Evolutionary conservation across 2,329 filamentous ascomycete species (phyloP).

Genomic region (Neurospora crassa): DNA sequence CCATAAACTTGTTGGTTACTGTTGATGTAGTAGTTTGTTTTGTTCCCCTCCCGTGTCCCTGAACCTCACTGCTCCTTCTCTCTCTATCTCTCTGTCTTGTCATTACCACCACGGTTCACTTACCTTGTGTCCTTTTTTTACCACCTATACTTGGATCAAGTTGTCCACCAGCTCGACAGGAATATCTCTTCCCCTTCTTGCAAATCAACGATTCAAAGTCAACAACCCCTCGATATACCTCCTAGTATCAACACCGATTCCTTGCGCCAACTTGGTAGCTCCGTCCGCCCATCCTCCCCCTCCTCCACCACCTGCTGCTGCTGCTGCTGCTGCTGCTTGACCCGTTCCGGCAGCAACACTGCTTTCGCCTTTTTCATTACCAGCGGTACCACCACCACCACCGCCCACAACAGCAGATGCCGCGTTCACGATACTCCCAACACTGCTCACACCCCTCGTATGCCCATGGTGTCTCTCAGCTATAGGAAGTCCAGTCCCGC

Average conservation of each 20-base stretch:
- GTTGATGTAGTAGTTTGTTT: neutral
- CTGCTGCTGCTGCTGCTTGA: too few relatives aligned
- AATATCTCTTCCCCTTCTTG: neutral
- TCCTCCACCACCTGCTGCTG: constrained; percentile 7
- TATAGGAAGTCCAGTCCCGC: neutral
- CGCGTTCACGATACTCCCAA: neutral
- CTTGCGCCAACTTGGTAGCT: constrained; percentile 54
- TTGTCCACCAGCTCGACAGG: neutral
- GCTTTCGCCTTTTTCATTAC: too few relatives aligned
- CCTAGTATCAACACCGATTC: constrained; percentile 68
- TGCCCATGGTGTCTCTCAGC: neutral
- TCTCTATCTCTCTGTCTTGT: neutral
- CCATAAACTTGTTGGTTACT: neutral
- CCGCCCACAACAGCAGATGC: neutral
- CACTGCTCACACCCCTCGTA: neutral
- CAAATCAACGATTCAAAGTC: constrained; percentile 40
- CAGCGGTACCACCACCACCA: neutral
- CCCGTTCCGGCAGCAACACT: constrained; percentile 8
- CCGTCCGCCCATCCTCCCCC: constrained; percentile 40
- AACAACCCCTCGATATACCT: constrained; percentile 65
- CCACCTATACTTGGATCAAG: neutral
- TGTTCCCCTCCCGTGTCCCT: neutral
- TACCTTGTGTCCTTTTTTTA: neutral
- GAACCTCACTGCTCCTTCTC: neutral
- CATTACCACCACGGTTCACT: neutral